phyloP scores from a whole-genome alignment of 169 alveolate species.

The Plasmodium coatneyi region DNA sequence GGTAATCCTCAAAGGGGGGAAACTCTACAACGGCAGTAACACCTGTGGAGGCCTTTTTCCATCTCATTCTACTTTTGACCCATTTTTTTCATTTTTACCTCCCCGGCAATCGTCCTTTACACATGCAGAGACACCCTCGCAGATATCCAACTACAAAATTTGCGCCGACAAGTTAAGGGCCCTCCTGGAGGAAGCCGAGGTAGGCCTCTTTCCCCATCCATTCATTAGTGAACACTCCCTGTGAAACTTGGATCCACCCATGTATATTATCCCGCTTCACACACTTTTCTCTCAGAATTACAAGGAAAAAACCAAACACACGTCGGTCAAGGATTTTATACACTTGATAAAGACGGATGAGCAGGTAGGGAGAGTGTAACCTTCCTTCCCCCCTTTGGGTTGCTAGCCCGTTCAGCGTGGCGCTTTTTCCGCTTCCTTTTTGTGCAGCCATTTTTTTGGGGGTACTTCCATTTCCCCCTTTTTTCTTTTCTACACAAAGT shows the following conservation, averaged over 20 bases:
- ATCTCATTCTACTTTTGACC: neutral
- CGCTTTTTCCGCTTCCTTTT: neutral
- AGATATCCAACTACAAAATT: conserved; percentile 57
- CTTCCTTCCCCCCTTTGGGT: neutral
- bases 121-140: conserved; percentile 49
- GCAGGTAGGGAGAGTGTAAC: conserved; percentile 9
- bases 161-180: conserved; percentile 31
- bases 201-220: neutral
- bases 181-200: conserved; percentile 66
- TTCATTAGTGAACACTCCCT: neutral
- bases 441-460: neutral
- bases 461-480: neutral
- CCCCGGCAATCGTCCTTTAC: neutral
- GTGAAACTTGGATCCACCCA: neutral
- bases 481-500: neutral
- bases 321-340: conserved; percentile 31
- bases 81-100: neutral
- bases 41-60: neutral
- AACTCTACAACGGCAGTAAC: neutral
- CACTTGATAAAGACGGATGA: conserved; percentile 42
- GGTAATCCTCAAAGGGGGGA: neutral
- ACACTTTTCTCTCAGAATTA: conserved; percentile 10
- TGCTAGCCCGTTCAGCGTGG: neutral
- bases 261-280: neutral
- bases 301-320: conserved; percentile 33